phyloP scores from a whole-genome alignment of 768 basidiomycete species.

The Glaciozyma martinii region DNA sequence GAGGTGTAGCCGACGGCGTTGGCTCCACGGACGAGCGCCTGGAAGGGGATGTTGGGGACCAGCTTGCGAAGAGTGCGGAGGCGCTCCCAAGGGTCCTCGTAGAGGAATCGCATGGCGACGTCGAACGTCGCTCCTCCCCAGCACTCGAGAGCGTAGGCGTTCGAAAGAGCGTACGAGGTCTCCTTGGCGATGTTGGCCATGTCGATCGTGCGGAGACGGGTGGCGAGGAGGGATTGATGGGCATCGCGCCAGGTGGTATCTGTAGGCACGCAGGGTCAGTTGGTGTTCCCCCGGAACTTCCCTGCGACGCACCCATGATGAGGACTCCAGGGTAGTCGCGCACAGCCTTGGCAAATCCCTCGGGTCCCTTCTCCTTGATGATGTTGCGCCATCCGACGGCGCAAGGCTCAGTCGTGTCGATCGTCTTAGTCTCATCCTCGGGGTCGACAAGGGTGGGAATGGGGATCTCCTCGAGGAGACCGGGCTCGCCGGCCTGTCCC shows the following conservation, averaged over 20 bases:
- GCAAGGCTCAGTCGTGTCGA: slow-evolving; percentile 77
- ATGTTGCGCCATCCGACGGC: slow-evolving; percentile 94
- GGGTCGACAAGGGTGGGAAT: slow-evolving; percentile 71
- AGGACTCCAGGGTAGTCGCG: slow-evolving; percentile 89
- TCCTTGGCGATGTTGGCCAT: slow-evolving; percentile 98
- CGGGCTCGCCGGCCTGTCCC: slow-evolving; percentile 89
- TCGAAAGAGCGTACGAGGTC: slow-evolving; percentile 86
- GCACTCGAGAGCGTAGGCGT: slow-evolving; percentile 93
- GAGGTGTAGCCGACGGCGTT: slow-evolving; percentile 99
- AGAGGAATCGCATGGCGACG: slow-evolving; percentile 97
- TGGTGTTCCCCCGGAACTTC: not conserved
- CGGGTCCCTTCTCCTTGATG: slow-evolving; percentile 93
- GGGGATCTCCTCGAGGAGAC: slow-evolving; percentile 77
- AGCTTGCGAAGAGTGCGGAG: slow-evolving; percentile 84
- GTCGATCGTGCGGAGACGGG: slow-evolving; percentile 87
- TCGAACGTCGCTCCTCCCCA: slow-evolving; percentile 97
- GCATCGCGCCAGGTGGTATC: slow-evolving; percentile 51
- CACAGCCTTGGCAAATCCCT: slow-evolving; percentile 96
- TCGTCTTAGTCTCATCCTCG: slow-evolving; percentile 58
- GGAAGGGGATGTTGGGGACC: slow-evolving; percentile 96
- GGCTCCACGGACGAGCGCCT: slow-evolving; percentile 95
- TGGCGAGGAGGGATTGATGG: slow-evolving; percentile 94
- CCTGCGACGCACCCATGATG: slow-evolving; percentile 56
- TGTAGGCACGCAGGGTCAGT: not conserved
- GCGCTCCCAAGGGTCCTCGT: slow-evolving; percentile 99